Evolutionary conservation across 2,329 filamentous ascomycete species (phyloP), one percentile per base, ranked within the genome.

Genomic region (Cyphellophora europaea): DNA sequence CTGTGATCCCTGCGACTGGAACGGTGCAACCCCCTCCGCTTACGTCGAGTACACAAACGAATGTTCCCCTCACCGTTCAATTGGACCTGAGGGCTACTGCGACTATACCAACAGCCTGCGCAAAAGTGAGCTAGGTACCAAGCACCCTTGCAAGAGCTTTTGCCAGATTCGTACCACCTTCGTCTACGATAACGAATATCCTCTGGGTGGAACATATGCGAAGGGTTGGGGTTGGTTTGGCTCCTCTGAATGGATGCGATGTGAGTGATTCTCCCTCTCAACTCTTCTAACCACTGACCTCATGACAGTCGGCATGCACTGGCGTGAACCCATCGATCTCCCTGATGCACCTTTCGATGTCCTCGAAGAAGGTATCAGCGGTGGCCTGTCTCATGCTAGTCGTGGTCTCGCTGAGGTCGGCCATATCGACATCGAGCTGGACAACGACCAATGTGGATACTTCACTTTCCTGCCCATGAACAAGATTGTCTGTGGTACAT

Each of bases 351-450:
- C 21, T 25, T 25, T 25, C 21, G 21, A n/a, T n/a, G 21, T 25
- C 8, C 21, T 25, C 8, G 21, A 8, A 8, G 8, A n/a, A 25
- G 21, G n/a, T n/a, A n/a, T 25, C 8, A 25, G 21, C n/a, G 21
- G 21, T 25, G 21, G 21, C n/a, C 21, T 25, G 21, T 25, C 21
- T 25, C 21, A 25, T 25, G 21, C 21, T 25, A 25, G 21, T 25
- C 21, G 21, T 25, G 21, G 21, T n/a, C 21, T 25, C 8, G 21
- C 21, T 8, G n/a, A 25, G n/a, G 21, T 25, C 21, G 21, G n/a
- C 21, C 21, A 25, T n/a, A 25, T 25, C 8, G 21, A 25, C 21
- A 25, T 25, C 21, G 21, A 25, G 21, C 21, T 25, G 8, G 21
- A 25, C n/a, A n/a, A 25, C n/a, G 21, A n/a, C 8, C 21, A 25